Conservation (phyloP, 257 asterid species). For the Linderniella brevidens region DNA sequence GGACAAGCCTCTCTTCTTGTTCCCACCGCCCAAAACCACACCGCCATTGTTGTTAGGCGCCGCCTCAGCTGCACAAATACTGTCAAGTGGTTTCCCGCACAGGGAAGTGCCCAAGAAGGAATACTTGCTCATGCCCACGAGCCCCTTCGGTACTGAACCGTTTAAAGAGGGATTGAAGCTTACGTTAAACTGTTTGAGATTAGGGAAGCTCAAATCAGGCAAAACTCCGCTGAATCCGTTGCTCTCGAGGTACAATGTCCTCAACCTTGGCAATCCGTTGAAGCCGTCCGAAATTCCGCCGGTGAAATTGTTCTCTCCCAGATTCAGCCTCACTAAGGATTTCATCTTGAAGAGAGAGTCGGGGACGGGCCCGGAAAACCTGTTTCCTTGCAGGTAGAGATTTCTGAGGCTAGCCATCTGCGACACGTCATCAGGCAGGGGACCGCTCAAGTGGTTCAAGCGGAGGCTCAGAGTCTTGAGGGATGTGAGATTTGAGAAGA, state of each 20-base stretch:
- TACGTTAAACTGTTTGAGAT: conserved; percentile 57
- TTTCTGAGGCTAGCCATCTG: conserved; percentile 35
- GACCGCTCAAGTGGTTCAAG: conserved; percentile 50
- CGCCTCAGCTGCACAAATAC: conserved; percentile 15
- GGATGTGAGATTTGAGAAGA: conserved; percentile 30
- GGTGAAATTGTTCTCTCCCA: conserved; percentile 44
- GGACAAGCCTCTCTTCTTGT: conserved; percentile 24
- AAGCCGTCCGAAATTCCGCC: conserved; percentile 36
- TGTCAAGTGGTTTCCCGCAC: conserved; percentile 67
- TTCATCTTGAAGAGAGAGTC: conserved; percentile 18
- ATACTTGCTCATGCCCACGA: conserved; percentile 16
- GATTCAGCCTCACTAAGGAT: conserved; percentile 34
- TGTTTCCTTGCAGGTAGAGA: conserved; percentile 60
- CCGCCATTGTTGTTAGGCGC: conserved; percentile 10
- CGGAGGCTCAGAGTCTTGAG: conserved; percentile 71
- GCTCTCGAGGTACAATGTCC: conserved; percentile 45
- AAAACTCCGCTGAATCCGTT: conserved; percentile 39
- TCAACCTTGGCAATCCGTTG: conserved; percentile 44
- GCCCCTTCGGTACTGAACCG: conserved; percentile 54
- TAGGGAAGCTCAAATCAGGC: conserved; percentile 35
- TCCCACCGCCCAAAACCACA: conserved; percentile 8
- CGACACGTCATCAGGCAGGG: conserved; percentile 40
- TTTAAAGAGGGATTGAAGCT: conserved; percentile 36
- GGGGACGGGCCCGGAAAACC: conserved; percentile 31
- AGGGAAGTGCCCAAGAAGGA: conserved; percentile 52